phyloP scores from a whole-genome alignment of 2,329 filamentous ascomycete species.

The Thermomyces lanuginosus region DNA sequence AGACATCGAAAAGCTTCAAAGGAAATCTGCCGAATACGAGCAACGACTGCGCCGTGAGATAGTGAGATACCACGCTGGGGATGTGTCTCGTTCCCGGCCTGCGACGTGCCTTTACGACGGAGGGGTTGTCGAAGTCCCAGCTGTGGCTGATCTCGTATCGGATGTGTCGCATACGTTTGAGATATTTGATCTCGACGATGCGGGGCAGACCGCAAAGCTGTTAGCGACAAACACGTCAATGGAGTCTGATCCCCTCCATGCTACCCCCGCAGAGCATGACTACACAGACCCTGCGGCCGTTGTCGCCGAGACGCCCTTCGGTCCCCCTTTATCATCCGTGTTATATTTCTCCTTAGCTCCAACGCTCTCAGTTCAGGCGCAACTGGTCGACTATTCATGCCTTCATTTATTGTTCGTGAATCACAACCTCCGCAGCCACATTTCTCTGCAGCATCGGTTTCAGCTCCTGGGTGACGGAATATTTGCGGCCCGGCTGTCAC shows the following conservation, averaged over 20 bases:
- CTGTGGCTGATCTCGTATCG: constrained; percentile 4
- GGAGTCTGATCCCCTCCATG: constrained; percentile 15
- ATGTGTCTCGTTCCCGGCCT: constrained; percentile 12
- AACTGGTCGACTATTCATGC: constrained; percentile 60
- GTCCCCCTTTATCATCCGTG: constrained; percentile 35
- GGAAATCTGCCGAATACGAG: constrained; percentile 35
- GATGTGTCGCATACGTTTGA: constrained; percentile 14
- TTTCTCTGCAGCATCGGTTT: constrained; percentile 61
- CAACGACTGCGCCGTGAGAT: constrained; percentile 21
- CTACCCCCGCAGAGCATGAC: constrained; percentile 14
- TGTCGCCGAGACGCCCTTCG: constrained; percentile 12
- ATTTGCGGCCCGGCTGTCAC: constrained; percentile 63
- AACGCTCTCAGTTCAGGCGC: constrained; percentile 56
- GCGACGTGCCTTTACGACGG: background rate
- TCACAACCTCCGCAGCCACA: constrained; percentile 55
- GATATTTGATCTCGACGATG: constrained; percentile 20
- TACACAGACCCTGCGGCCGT: constrained; percentile 7
- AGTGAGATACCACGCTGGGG: constrained; percentile 18
- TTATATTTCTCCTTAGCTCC: constrained; percentile 57
- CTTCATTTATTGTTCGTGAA: constrained; percentile 60
- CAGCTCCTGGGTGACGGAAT: constrained; percentile 72
- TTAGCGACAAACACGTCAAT: constrained; percentile 11
- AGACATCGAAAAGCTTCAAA: constrained; percentile 48
- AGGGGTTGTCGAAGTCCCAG: no score
- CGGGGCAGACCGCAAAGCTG: constrained; percentile 11